Evolutionary conservation across 2,329 filamentous ascomycete genomes (phyloP).

Genomic region (Cyclaneusma minus): DNA sequence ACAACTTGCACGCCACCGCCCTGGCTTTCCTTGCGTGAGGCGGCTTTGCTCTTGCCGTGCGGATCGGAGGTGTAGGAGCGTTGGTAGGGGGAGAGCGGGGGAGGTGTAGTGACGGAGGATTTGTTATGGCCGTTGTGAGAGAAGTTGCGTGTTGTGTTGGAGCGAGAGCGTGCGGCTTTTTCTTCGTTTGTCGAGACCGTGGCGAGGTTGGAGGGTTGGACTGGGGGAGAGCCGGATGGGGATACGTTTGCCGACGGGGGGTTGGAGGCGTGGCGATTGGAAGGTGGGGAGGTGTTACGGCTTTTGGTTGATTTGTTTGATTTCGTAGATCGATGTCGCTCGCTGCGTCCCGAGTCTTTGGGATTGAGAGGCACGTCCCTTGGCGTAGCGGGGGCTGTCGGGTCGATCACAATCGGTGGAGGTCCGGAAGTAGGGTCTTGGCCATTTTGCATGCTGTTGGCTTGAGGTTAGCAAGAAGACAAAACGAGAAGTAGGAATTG

Average conservation of each 20-base stretch:
- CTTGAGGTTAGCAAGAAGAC: constrained; percentile 3
- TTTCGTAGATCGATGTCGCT: too few relatives aligned
- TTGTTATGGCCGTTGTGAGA: constrained; percentile 2
- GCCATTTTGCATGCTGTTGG: background rate
- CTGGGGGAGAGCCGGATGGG: constrained; percentile 13
- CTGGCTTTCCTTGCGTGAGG: constrained; percentile 12
- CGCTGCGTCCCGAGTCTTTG: too few relatives aligned
- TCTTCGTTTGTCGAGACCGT: constrained; percentile 9
- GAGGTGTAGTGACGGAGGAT: constrained; percentile 1
- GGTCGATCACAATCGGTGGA: constrained; percentile 1
- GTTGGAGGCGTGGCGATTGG: constrained; percentile 7
- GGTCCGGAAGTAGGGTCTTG: constrained; percentile 1
- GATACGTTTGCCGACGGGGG: constrained; percentile 14
- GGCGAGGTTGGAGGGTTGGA: constrained; percentile 8
- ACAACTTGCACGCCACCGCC: constrained; percentile 77
- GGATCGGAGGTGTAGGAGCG: constrained; percentile 11
- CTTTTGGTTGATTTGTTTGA: background rate
- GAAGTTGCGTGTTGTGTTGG: constrained; percentile 3
- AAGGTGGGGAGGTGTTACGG: constrained; percentile 3
- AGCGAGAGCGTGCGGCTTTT: constrained; percentile 2
- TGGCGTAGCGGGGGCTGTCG: background rate
- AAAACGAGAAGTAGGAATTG: constrained; percentile 5
- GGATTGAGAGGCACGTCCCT: background rate
- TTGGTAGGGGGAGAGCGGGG: constrained; percentile 15
- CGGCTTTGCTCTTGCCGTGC: constrained; percentile 5